Evolutionary conservation across 305 asterid species (phyloP), one percentile per base, ranked within the genome.

Genomic region (Fraxinus sp.): DNA sequence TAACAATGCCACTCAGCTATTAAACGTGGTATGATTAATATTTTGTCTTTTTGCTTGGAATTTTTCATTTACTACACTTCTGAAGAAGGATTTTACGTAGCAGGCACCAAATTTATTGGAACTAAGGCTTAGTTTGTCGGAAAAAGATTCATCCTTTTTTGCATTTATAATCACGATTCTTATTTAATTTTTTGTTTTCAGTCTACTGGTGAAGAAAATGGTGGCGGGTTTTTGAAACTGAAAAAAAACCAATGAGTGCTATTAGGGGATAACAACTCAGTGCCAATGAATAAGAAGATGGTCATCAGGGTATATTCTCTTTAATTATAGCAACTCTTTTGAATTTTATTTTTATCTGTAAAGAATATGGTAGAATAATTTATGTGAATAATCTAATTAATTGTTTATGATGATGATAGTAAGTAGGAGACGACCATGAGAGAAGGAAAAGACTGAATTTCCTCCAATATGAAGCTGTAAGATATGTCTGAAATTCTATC

Each of bases 381-480:
- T 74, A 33, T 70, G 57, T 1, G 37, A 2, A 13, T 28, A 66
- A 20, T 71, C 80, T 55, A 41, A 39, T 33, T 46, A 66, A 52
- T 79, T 79, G 36, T 32, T 74, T 76, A 20, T 82, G 77, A 37
- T 87, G 84, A 81, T 86, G 84, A 76, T 84, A 95, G 99, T 94
- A 93, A 86, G 78, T 90, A 74, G 91, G 80, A 77, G 90, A 95
- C 74, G 90, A 92, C 26, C 79, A 94, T 64, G 96, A 93, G 81
- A 90, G 86, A 88, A 87, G 91, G 91, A 94, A 89, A 84, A 89
- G 87, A 84, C 88, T 95, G 88, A 92, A 89, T 80, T 84, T 92
- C 74, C 97, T 95, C 85, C 81, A 86, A 89, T 92, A 94, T 18
- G 98, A 95, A 86, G 99, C 96, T 88, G 99, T 95, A 94, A 49